These are phyloP conservation scores for Crotalaria pallida DNA, from an alignment of 306 rosid genomes.

Conservation along the genomic window DNA sequence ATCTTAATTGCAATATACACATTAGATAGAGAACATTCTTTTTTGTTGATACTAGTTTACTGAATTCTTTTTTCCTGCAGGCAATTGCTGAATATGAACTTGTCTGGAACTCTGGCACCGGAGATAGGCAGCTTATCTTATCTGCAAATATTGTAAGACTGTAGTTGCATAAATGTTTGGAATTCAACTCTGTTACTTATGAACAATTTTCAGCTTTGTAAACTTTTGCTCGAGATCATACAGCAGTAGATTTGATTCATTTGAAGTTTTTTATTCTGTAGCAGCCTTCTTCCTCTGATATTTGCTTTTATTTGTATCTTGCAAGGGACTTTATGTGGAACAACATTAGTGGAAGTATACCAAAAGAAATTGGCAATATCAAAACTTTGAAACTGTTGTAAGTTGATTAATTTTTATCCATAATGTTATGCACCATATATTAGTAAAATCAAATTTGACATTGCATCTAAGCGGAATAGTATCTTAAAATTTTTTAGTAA, in stretches of 20 bases:
- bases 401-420: constrained; percentile 23
- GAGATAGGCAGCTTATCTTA: constrained; percentile 61
- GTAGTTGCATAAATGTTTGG: not conserved
- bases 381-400: constrained; percentile 67
- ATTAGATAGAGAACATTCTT: not conserved
- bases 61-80: constrained; percentile 37
- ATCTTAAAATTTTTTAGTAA: not conserved
- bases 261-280: constrained; percentile 3
- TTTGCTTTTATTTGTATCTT: constrained; percentile 15
- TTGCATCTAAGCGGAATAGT: not conserved
- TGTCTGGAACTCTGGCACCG: constrained; percentile 65
- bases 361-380: constrained; percentile 82
- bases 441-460: not conserved
- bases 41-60: not conserved
- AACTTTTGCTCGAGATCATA: constrained; percentile 8
- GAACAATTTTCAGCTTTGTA: not conserved
- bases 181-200: not conserved
- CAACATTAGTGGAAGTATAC: constrained; percentile 64
- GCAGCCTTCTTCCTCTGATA: constrained; percentile 21
- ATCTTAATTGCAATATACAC: not conserved
- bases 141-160: constrained; percentile 61
- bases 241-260: not conserved
- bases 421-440: not conserved
- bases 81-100: constrained; percentile 57
- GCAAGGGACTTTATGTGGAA: constrained; percentile 96